These are phyloP conservation scores for Boechera retrofracta DNA, from an alignment of 345 rosid genomes.

Conservation along the genomic window DNA sequence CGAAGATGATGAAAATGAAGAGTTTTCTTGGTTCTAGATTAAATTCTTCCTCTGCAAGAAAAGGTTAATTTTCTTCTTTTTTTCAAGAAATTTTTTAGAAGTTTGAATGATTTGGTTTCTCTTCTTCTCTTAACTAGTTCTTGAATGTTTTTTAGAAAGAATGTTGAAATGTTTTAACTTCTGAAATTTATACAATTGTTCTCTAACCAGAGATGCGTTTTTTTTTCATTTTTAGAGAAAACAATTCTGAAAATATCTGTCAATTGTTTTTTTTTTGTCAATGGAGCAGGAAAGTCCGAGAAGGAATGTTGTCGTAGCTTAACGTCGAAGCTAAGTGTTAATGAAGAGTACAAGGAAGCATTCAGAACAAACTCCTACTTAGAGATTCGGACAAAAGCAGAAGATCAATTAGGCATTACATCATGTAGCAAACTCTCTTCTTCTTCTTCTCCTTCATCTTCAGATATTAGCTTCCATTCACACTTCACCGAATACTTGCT, in stretches of 20 bases:
- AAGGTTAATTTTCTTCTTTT: slow-evolving; percentile 42
- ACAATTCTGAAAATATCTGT: neutral
- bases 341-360: slow-evolving; percentile 84
- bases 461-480: slow-evolving; percentile 41
- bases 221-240: neutral
- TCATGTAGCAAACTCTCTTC: slow-evolving; percentile 42
- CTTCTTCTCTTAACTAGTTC: slow-evolving; percentile 27
- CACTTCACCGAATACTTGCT: slow-evolving; percentile 66
- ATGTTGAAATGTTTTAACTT: slow-evolving; percentile 4
- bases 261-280: slow-evolving; percentile 25
- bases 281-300: slow-evolving; percentile 50
- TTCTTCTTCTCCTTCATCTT: slow-evolving; percentile 43
- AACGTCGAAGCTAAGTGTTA: slow-evolving; percentile 55
- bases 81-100: neutral
- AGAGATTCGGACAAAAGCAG: slow-evolving; percentile 69
- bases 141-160: neutral
- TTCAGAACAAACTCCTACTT: slow-evolving; percentile 79
- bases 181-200: slow-evolving; percentile 1
- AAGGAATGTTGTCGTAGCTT: slow-evolving; percentile 47
- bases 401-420: slow-evolving; percentile 48
- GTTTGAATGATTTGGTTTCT: slow-evolving; percentile 10
- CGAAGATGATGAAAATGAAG: slow-evolving; percentile 44
- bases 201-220: neutral
- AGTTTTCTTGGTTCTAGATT: slow-evolving; percentile 40
- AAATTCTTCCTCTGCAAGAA: slow-evolving; percentile 44